A percentile compares a stretch with the other conserved stretches of the same genome.
phyloP scores from a whole-genome alignment of 768 basidiomycete genomes.

The Dioszegia crocea region DNA sequence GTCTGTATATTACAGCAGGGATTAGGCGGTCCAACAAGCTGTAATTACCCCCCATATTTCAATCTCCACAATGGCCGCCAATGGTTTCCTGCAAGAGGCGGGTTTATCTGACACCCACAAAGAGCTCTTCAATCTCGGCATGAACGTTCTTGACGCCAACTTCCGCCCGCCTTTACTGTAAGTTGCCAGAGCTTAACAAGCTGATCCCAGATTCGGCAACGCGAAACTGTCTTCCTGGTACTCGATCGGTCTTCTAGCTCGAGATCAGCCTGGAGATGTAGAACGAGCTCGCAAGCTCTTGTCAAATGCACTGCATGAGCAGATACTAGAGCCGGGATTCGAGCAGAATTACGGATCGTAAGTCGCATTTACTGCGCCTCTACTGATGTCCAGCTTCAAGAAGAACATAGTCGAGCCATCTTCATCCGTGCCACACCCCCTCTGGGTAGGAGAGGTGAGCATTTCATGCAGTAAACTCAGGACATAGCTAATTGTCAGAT shows the following conservation, averaged over 20 bases:
- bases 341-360: conserved; percentile 15
- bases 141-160: conserved; percentile 16
- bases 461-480: too few relatives aligned
- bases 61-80: neutral
- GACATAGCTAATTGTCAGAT: conserved; percentile 2
- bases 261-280: conserved; percentile 6
- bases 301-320: conserved; percentile 5
- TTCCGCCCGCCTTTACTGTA: conserved; percentile 11
- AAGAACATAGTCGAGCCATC: conserved; percentile 1
- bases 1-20: too few relatives aligned
- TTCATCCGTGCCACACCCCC: neutral
- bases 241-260: conserved; percentile 13
- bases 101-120: neutral
- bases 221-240: conserved; percentile 24
- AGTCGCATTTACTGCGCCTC: neutral
- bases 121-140: conserved; percentile 10
- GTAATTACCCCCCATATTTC: too few relatives aligned
- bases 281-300: conserved; percentile 14
- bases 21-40: too few relatives aligned
- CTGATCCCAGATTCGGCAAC: neutral
- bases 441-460: conserved; percentile 11
- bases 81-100: neutral
- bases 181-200: neutral
- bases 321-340: conserved; percentile 8
- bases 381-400: conserved; percentile 12